Percentiles rank a stretch among this genome's conserved stretches.
Evolutionary conservation across 495 filamentous ascomycete species (phyloP).

Genomic region (Coniosporium apollinis): DNA sequence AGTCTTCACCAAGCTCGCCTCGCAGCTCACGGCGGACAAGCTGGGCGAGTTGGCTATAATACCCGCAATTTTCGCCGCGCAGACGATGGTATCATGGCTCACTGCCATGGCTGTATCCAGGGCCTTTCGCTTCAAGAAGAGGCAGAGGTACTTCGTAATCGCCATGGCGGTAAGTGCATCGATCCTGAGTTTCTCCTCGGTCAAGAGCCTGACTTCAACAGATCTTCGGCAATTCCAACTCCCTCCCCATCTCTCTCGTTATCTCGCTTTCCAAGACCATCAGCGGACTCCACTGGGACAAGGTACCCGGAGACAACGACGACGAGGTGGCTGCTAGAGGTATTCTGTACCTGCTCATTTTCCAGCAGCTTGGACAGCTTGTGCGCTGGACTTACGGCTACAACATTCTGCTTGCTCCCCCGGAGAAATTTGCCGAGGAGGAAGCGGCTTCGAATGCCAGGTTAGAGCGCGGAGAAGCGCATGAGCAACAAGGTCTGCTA

Average conservation of each 20-base stretch:
- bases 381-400: conserved; percentile 98
- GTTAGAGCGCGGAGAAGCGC: conserved; percentile 40
- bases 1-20: conserved; percentile 98
- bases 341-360: conserved; percentile 89
- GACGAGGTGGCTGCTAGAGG: conserved; percentile 86
- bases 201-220: conserved; percentile 14
- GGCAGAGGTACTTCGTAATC: conserved; percentile 79
- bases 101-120: conserved; percentile 53
- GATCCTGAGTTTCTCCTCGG: neutral
- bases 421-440: conserved; percentile 48
- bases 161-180: conserved; percentile 65
- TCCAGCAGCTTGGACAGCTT: conserved; percentile 91
- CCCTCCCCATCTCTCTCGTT: conserved; percentile 89
- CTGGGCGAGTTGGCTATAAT: conserved; percentile 82
- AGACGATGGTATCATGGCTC: conserved; percentile 67
- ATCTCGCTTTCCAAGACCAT: conserved; percentile 85
- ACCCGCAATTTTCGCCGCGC: conserved; percentile 77
- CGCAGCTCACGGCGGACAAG: conserved; percentile 80
- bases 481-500: conserved; percentile 1
- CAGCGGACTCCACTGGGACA: conserved; percentile 83
- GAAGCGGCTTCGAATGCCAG: conserved; percentile 27
- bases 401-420: conserved; percentile 72
- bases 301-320: conserved; percentile 78
- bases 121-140: conserved; percentile 63
- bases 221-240: conserved; percentile 97